Conservation (phyloP, 108 stramenopile genomes). For the Epipyxis sp. region DNA sequence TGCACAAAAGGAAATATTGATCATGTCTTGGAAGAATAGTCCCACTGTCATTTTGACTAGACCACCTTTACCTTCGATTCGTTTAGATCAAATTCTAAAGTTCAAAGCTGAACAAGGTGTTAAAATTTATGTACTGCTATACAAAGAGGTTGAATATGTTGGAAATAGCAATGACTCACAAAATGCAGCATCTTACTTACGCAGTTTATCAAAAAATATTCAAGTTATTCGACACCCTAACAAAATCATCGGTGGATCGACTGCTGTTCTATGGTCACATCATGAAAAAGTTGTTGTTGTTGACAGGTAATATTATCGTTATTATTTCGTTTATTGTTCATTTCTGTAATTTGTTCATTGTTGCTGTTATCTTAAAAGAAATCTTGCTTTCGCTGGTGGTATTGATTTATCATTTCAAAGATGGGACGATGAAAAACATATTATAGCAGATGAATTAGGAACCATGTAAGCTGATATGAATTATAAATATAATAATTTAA, state of each 20-base stretch:
- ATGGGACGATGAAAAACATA: constrained; percentile 32
- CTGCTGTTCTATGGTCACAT: constrained; percentile 32
- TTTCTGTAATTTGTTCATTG: not conserved
- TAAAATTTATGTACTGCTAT: constrained; percentile 30
- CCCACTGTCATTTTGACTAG: constrained; percentile 9
- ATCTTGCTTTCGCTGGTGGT: constrained; percentile 17
- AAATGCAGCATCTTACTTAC: not conserved
- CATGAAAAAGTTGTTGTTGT: constrained; percentile 32
- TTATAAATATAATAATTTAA: too few relatives aligned
- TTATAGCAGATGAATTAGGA: constrained; percentile 13
- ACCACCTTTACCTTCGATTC: constrained; percentile 19
- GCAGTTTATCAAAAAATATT: not conserved
- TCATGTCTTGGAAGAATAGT: constrained; percentile 27
- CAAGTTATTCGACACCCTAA: constrained; percentile 29
- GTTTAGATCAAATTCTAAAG: constrained; percentile 25
- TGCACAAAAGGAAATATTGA: constrained; percentile 28
- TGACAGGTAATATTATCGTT: not conserved
- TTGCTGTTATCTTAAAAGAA: not conserved
- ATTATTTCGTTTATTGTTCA: not conserved
- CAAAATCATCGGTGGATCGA: constrained; percentile 25
- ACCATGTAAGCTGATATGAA: not conserved
- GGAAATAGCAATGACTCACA: constrained; percentile 20
- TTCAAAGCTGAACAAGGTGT: constrained; percentile 30
- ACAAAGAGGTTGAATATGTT: constrained; percentile 26
- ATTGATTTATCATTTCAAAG: constrained; percentile 18